Evolutionary conservation across 2,329 filamentous ascomycete genomes (phyloP), one percentile per base, ranked within the genome.

Genomic region (Scolecobasidium constrictum): DNA sequence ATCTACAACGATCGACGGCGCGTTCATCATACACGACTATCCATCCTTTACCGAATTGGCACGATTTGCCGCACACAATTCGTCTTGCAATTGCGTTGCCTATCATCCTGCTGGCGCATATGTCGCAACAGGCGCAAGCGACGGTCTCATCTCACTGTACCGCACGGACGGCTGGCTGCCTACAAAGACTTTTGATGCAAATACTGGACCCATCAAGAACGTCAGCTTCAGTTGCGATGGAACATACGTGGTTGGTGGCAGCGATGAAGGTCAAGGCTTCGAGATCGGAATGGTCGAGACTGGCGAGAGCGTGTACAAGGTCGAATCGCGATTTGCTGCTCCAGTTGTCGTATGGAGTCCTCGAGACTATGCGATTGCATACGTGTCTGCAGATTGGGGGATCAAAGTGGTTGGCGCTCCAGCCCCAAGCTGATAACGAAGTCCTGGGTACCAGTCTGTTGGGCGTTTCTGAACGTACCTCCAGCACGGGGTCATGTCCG

Each of bases 161-260:
- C 83, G 88, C 53, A 87, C 83, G 3, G 71, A 72, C 33, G 78
- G 84, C 50, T 87, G 83, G 81, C 76, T 84, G 44, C 87, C 83
- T 55, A 73, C 80, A 53, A 73, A 79, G 47, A 86, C 82, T 1
- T 67, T 87, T 34, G 77, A 77, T 26, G 71, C 75, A 51, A 81
- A 85, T 66, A 70, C 73, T 7, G 81, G 81, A 2, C 77, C 82
- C 3, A 78, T 88, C 20, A 73, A 76, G 53, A 83, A 75, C 55
- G 69, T 88, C 44, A 79, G 81, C 54, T 90, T 88, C 56, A 83
- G 77, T 13, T 88, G 83, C 60, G 83, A 88, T 52, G 83, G 84
- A 1, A 79, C 75, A 53, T 90, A 80, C 55, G 64, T 88, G 18
- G 77, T 81, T 2, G 83, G 78, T 7, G 83, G 83, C 16, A 83